Evolutionary conservation across 2,329 filamentous ascomycete genomes (phyloP).

Genomic region (Alternaria ethzedia): DNA sequence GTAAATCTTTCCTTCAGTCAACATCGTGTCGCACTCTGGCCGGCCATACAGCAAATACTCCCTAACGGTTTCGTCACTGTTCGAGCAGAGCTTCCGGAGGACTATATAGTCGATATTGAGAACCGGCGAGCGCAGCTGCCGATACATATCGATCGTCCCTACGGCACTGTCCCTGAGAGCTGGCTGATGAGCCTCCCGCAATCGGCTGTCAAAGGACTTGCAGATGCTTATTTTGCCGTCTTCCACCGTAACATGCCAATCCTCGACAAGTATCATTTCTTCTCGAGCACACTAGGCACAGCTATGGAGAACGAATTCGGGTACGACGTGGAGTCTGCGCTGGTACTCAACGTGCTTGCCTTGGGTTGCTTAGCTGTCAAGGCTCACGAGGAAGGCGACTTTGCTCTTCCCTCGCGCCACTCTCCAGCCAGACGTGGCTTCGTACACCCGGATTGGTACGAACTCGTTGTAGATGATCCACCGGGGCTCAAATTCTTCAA

Average conservation of each 20-base stretch:
- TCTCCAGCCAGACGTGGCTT: conserved; percentile 22
- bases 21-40: conserved; percentile 59
- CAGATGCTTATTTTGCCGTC: conserved; percentile 61
- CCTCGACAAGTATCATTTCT: conserved; percentile 60
- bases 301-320: conserved; percentile 60
- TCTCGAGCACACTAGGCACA: conserved; percentile 56
- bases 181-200: conserved; percentile 59
- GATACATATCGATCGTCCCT: conserved; percentile 46
- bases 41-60: conserved; percentile 54
- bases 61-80: conserved; percentile 50
- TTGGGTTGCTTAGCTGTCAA: conserved; percentile 59
- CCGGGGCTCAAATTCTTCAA: conserved; percentile 62
- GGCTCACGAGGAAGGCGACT: conserved; percentile 58
- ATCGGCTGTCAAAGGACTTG: conserved; percentile 58
- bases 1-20: conserved; percentile 59
- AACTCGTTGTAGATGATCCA: conserved; percentile 46
- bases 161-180: conserved; percentile 39
- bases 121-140: conserved; percentile 54
- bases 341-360: conserved; percentile 59
- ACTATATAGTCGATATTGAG: conserved; percentile 60
- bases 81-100: conserved; percentile 51
- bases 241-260: conserved; percentile 62
- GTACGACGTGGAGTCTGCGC: conserved; percentile 59
- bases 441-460: conserved; percentile 44
- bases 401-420: conserved; percentile 49